phyloP scores from a whole-genome alignment of 345 rosid species.

The Arabis hirsuta region DNA sequence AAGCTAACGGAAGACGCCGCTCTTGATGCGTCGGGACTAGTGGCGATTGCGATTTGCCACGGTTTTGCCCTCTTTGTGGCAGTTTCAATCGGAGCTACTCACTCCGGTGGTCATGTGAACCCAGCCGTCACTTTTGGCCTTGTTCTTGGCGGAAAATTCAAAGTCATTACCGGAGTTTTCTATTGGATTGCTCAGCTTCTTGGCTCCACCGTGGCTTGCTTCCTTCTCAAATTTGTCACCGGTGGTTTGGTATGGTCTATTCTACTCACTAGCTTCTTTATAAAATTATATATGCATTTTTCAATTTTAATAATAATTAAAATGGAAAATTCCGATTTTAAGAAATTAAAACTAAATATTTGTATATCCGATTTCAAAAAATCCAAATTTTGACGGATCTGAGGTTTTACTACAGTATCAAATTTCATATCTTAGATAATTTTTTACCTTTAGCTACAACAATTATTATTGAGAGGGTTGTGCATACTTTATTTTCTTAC shows the following conservation, averaged over 20 bases:
- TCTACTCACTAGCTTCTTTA: conserved; percentile 9
- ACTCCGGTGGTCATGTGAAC: conserved; percentile 92
- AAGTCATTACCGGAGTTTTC: conserved; percentile 72
- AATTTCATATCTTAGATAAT: too few relatives aligned
- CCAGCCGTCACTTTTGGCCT: conserved; percentile 92
- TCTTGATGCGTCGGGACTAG: conserved; percentile 80
- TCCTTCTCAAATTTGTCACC: conserved; percentile 71
- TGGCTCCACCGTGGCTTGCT: conserved; percentile 80
- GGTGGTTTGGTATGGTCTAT: conserved; percentile 71
- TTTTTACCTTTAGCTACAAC: too few relatives aligned
- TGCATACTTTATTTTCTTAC: too few relatives aligned
- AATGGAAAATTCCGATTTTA: neutral
- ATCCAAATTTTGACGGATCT: too few relatives aligned
- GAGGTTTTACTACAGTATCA: too few relatives aligned
- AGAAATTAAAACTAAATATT: too few relatives aligned
- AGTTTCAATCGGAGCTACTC: conserved; percentile 76
- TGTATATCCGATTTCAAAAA: too few relatives aligned
- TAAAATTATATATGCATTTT: neutral
- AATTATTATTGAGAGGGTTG: too few relatives aligned
- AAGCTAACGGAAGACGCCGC: conserved; percentile 74
- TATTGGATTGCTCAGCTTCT: conserved; percentile 88
- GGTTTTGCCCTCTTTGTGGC: conserved; percentile 89
- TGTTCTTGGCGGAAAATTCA: conserved; percentile 81
- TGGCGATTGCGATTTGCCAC: conserved; percentile 78
- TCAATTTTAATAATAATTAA: neutral